Percentiles rank a stretch among this genome's conserved stretches.
These are phyloP conservation scores for Epichloe coenophiala DNA, from an alignment of 2,329 filamentous ascomycete species.

Conservation along the genomic window DNA sequence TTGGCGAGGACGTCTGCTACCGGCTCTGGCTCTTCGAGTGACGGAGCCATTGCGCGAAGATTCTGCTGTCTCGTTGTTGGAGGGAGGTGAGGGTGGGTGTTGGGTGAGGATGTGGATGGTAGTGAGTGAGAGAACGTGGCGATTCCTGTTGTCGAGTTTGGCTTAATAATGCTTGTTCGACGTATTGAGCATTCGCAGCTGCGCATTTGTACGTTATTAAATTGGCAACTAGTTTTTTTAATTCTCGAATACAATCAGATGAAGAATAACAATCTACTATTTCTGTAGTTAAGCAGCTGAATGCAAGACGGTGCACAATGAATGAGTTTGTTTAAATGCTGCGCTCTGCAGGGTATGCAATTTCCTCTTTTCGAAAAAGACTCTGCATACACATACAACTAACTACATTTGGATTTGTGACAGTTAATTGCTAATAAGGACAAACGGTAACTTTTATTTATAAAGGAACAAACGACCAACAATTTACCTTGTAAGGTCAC, in stretches of 20 bases:
- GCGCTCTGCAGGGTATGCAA: too few relatives aligned
- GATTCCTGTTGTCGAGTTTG: neutral
- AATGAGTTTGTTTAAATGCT: too few relatives aligned
- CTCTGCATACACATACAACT: too few relatives aligned
- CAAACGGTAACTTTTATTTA: too few relatives aligned
- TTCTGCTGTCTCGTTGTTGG: neutral
- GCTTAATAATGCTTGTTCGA: constrained; percentile 1
- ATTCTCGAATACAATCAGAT: neutral
- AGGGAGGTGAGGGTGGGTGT: neutral
- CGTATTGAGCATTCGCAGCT: neutral
- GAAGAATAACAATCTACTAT: too few relatives aligned
- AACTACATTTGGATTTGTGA: too few relatives aligned
- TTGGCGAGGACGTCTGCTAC: constrained; percentile 60
- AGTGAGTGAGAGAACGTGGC: neutral
- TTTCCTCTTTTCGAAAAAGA: too few relatives aligned
- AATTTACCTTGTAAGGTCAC: too few relatives aligned
- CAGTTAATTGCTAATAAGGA: too few relatives aligned
- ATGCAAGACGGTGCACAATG: too few relatives aligned
- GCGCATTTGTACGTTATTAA: neutral
- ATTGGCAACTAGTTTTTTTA: neutral
- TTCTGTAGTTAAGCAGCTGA: too few relatives aligned
- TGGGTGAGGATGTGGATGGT: neutral
- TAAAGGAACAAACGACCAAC: neutral
- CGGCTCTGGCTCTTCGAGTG: constrained; percentile 53
- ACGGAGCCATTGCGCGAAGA: constrained; percentile 50